Percentiles rank a stretch among this genome's conserved stretches.
These are phyloP conservation scores for Trifolium pratense DNA, from an alignment of 306 rosid genomes.

Conservation along the genomic window DNA sequence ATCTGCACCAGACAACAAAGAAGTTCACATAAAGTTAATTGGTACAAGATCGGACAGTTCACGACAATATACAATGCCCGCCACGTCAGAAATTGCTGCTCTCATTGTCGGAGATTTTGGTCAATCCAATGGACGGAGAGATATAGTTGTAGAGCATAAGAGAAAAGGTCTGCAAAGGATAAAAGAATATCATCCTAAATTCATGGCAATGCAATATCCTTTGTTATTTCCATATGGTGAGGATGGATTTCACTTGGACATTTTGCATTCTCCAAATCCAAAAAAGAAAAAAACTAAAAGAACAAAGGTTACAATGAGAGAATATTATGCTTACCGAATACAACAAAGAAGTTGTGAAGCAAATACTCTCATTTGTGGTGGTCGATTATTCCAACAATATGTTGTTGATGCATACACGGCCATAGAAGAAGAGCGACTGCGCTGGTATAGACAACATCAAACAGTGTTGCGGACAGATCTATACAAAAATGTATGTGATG, in stretches of 20 bases:
- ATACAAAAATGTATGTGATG: neutral
- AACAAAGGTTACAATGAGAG: neutral
- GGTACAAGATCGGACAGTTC: neutral
- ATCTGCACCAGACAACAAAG: neutral
- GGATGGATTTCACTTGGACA: neutral
- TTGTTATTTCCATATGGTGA: slow-evolving; percentile 17
- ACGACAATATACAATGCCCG: neutral
- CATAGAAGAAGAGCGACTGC: neutral
- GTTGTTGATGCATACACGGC: slow-evolving; percentile 6
- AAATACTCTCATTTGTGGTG: neutral
- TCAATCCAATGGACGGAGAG: neutral
- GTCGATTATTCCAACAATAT: slow-evolving; percentile 7
- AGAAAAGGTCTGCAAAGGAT: neutral
- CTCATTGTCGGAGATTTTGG: slow-evolving; percentile 20
- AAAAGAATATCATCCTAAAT: neutral
- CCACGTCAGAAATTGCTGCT: neutral
- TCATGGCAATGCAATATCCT: slow-evolving; percentile 25
- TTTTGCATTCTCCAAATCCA: neutral
- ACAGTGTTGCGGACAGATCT: neutral
- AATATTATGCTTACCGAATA: slow-evolving; percentile 1
- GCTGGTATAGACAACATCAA: neutral
- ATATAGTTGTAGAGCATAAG: neutral
- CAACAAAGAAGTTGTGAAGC: neutral
- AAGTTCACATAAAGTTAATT: neutral
- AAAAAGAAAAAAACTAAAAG: neutral